These are phyloP conservation scores for Dipteronia sinensis DNA, from an alignment of 345 rosid genomes.

Conservation along the genomic window DNA sequence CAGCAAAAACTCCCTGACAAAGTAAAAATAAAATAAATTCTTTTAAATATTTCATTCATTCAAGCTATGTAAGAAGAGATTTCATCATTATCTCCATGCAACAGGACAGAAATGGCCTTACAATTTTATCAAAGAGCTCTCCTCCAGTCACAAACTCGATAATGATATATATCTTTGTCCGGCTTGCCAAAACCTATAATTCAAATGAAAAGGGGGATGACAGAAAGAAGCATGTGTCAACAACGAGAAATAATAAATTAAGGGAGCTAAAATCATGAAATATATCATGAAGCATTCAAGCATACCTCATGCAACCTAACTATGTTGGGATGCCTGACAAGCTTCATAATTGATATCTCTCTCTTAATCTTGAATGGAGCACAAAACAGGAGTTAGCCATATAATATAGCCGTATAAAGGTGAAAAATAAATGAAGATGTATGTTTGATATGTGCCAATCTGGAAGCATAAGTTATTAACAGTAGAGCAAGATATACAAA, in stretches of 20 bases:
- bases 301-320: constrained; percentile 82
- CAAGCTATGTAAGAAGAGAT: background rate
- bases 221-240: constrained; percentile 3
- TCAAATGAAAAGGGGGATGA: background rate
- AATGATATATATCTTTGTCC: constrained; percentile 75
- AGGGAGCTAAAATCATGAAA: background rate
- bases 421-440: background rate
- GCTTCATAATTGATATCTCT: constrained; percentile 93
- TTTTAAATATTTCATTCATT: background rate
- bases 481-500: too few relatives aligned
- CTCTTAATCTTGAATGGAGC: constrained; percentile 62
- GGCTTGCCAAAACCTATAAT: constrained; percentile 75
- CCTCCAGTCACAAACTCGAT: constrained; percentile 94
- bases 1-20: background rate
- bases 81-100: background rate
- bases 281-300: constrained; percentile 4
- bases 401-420: background rate
- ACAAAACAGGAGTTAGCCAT: constrained; percentile 7
- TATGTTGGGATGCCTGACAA: constrained; percentile 83
- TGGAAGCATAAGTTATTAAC: background rate
- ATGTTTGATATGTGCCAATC: background rate
- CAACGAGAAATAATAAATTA: background rate
- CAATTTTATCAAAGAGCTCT: constrained; percentile 84
- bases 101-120: constrained; percentile 35
- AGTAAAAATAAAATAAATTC: background rate